Evolutionary conservation across 2,329 filamentous ascomycete species (phyloP).

Genomic region (Hyphodiscus sp.): DNA sequence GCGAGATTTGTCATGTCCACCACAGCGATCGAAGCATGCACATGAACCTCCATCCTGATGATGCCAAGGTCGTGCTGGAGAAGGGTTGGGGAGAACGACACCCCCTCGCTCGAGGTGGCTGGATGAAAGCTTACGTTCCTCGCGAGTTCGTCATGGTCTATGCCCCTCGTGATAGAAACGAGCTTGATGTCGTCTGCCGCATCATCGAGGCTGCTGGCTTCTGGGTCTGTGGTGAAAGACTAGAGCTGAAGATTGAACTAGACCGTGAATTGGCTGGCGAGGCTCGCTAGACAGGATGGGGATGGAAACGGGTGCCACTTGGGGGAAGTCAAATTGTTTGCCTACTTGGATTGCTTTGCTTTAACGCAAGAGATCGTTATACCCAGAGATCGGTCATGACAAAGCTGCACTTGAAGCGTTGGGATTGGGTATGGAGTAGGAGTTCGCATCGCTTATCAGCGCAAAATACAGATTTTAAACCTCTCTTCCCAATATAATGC

Average conservation of each 20-base stretch:
- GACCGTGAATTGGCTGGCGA: conserved; percentile 26
- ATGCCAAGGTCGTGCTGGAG: conserved; percentile 64
- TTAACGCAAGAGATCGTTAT: too few species aligned
- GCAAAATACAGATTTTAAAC: too few species aligned
- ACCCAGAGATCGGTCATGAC: too few species aligned
- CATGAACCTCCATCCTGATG: conserved; percentile 71
- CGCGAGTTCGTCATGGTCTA: conserved; percentile 76
- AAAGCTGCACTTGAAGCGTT: too few species aligned
- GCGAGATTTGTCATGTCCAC: conserved; percentile 80
- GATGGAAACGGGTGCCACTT: too few species aligned
- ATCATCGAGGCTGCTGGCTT: conserved; percentile 72
- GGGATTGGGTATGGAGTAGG: too few species aligned
- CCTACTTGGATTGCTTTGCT: too few species aligned
- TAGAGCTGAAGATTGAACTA: conserved; percentile 32
- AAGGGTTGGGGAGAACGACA: conserved; percentile 74
- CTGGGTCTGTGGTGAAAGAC: conserved; percentile 42
- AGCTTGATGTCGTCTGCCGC: conserved; percentile 58
- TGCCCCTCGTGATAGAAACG: conserved; percentile 62
- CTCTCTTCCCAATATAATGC: too few species aligned
- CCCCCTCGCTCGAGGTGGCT: conserved; percentile 59
- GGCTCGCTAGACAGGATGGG: neutral
- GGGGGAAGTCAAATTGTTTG: too few species aligned
- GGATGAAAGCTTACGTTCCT: conserved; percentile 63
- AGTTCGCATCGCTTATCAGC: too few species aligned
- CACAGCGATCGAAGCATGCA: conserved; percentile 71